These are phyloP conservation scores for Adiantum capillusveneris DNA, from an alignment of 75 land plant genomes.

Conservation along the genomic window DNA sequence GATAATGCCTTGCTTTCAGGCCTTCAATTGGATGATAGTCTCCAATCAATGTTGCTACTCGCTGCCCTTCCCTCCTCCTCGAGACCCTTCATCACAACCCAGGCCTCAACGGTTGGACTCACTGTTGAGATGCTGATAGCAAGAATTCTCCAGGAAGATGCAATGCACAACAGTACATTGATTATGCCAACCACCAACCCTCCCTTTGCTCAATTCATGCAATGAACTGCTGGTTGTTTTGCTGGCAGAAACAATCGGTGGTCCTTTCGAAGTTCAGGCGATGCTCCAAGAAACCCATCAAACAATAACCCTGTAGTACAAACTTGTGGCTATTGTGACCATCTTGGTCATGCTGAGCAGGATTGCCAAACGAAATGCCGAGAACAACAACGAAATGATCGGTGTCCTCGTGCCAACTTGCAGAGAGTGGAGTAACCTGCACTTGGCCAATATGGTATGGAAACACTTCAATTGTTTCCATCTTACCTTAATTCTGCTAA, in stretches of 20 bases:
- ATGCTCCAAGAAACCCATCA: not conserved
- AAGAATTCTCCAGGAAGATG: not conserved
- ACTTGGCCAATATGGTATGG: not conserved
- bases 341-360: not conserved
- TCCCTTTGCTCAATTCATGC: not conserved
- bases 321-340: not conserved
- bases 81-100: constrained; percentile 1
- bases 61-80: not conserved
- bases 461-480: not conserved
- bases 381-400: not conserved
- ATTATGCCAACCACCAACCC: not conserved
- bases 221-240: no score
- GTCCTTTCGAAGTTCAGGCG: no score
- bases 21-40: not conserved
- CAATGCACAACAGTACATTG: not conserved
- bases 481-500: not conserved
- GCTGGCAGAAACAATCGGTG: no score
- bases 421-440: no score
- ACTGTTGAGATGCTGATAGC: not conserved
- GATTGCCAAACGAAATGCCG: not conserved
- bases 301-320: not conserved
- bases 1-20: not conserved
- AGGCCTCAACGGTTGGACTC: not conserved
- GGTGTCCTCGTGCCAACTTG: no score
- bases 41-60: not conserved